A percentile compares a stretch with the other conserved stretches of the same genome.
These are phyloP conservation scores for Friedmanniomyces endolithicus DNA, from an alignment of 495 filamentous ascomycete species.

Conservation along the genomic window DNA sequence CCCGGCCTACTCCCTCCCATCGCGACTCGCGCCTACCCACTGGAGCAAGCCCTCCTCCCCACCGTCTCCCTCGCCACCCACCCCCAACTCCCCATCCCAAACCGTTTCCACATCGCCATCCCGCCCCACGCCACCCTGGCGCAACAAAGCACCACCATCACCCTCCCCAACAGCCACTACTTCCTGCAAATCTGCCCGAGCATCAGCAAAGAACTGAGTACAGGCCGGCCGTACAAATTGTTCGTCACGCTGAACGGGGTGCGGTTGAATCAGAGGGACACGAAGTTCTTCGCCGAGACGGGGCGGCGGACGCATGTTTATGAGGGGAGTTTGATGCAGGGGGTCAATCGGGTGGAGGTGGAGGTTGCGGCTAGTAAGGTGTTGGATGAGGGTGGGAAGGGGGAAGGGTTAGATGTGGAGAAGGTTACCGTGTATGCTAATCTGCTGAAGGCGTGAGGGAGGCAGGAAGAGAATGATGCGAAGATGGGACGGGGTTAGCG, in stretches of 20 bases:
- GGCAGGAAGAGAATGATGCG: too few species aligned
- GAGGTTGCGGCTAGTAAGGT: constrained; percentile 27
- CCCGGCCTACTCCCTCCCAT: constrained; percentile 10
- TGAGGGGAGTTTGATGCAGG: constrained; percentile 26
- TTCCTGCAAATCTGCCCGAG: constrained; percentile 53
- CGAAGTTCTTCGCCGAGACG: constrained; percentile 6
- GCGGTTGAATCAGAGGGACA: constrained; percentile 20
- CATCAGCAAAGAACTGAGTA: constrained; percentile 37
- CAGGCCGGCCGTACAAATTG: constrained; percentile 49
- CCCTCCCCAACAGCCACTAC: constrained; percentile 48
- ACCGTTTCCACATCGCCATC: constrained; percentile 43
- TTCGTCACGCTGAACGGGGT: constrained; percentile 44
- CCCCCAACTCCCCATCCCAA: constrained; percentile 41
- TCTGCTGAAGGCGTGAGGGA: constrained; percentile 21
- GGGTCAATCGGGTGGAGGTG: constrained; percentile 32
- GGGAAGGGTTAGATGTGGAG: constrained; percentile 28
- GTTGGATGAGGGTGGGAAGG: constrained; percentile 4
- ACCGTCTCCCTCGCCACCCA: constrained; percentile 47
- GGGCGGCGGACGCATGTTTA: constrained; percentile 25
- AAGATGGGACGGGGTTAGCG: too few species aligned
- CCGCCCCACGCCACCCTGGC: constrained; percentile 46
- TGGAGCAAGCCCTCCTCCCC: constrained; percentile 26
- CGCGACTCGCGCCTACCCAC: constrained; percentile 13
- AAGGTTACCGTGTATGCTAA: constrained; percentile 30
- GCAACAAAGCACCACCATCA: constrained; percentile 57